phyloP scores from a whole-genome alignment of 352 stramenopile genomes.

The Pythium diclinum region DNA sequence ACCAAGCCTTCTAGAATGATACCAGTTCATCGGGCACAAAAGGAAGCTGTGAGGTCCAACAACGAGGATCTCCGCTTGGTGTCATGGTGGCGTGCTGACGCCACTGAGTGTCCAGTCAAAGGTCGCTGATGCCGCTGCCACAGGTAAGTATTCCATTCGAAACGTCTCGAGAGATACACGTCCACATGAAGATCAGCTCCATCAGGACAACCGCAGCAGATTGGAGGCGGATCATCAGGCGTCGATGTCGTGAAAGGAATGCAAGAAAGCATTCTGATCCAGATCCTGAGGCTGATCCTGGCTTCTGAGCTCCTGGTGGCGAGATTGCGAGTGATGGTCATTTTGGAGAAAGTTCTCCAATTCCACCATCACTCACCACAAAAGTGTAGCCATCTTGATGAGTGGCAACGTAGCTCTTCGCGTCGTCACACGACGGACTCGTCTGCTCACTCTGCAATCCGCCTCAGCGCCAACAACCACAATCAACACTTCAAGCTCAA shows the following conservation, averaged over 20 bases:
- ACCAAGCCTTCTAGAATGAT: too few relatives aligned
- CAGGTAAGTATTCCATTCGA: neutral
- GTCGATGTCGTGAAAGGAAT: neutral
- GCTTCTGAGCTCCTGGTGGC: neutral
- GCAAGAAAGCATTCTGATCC: too few relatives aligned
- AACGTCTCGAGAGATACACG: too few relatives aligned
- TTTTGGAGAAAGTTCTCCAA: slow-evolving; percentile 17
- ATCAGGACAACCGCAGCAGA: neutral
- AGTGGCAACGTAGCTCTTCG: neutral
- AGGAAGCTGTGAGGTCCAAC: too few relatives aligned
- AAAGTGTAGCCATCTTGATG: slow-evolving; percentile 19
- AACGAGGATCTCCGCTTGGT: too few relatives aligned
- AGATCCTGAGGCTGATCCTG: neutral
- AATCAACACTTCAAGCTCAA: neutral
- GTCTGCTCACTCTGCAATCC: slow-evolving; percentile 17
- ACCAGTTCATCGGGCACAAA: too few relatives aligned
- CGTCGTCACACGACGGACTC: neutral
- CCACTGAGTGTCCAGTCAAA: neutral
- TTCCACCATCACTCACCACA: slow-evolving; percentile 21
- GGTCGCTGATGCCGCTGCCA: neutral
- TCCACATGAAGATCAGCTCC: neutral
- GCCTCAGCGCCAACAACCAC: neutral
- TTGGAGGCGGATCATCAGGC: neutral
- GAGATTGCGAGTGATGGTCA: slow-evolving; percentile 17
- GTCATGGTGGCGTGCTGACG: neutral